Conservation (phyloP, 2,329 filamentous ascomycete species). For the Alternaria triticimaculans region DNA sequence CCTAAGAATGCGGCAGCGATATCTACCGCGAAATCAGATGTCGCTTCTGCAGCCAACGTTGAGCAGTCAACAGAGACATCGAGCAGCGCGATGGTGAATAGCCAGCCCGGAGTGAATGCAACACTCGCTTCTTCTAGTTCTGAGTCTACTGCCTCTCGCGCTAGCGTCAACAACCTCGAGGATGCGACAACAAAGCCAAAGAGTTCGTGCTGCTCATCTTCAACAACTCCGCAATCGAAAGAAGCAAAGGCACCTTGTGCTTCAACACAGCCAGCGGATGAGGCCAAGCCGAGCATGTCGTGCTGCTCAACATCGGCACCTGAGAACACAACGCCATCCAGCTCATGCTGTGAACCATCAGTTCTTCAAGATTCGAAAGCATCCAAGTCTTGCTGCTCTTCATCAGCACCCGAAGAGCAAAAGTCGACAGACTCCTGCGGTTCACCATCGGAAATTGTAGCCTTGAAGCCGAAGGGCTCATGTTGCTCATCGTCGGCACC, state of each 20-base stretch:
- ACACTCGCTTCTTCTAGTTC: background rate
- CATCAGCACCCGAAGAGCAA: background rate
- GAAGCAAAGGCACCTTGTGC: background rate
- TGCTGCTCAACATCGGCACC: background rate
- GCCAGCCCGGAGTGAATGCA: background rate
- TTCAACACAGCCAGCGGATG: background rate
- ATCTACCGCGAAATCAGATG: background rate
- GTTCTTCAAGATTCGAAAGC: background rate
- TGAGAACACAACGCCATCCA: background rate
- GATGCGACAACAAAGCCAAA: background rate
- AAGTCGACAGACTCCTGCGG: background rate
- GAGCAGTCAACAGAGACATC: background rate
- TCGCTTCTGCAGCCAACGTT: background rate
- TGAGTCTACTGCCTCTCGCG: background rate
- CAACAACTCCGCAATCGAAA: background rate
- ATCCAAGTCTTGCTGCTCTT: background rate
- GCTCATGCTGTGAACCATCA: background rate
- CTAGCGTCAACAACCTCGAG: background rate
- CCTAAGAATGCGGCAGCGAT: background rate
- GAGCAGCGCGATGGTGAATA: background rate
- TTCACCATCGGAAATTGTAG: background rate
- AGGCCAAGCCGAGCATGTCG: background rate
- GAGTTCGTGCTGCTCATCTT: background rate
- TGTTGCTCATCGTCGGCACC: constrained; percentile 8
- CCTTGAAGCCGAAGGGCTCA: constrained; percentile 4